phyloP scores from a whole-genome alignment of 345 rosid genomes.

The Xanthoceras sorbifolium region DNA sequence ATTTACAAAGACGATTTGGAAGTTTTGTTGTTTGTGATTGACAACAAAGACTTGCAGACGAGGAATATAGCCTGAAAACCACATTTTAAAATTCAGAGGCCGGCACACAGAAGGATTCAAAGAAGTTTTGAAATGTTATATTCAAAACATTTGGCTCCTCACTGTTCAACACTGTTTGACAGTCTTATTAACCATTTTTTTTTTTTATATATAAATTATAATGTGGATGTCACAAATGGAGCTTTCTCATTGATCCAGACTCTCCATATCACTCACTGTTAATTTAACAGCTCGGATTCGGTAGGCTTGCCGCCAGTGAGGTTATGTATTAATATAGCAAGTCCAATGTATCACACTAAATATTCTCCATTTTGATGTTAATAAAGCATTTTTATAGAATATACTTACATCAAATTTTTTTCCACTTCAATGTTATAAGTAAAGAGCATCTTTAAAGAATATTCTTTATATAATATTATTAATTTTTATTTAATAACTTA shows the following conservation, averaged over 20 bases:
- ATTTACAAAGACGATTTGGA: constrained; percentile 22
- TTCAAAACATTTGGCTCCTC: not conserved
- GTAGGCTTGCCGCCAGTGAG: no score
- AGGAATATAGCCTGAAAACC: constrained; percentile 26
- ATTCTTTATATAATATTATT: no score
- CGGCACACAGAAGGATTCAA: constrained; percentile 31
- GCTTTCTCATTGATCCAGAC: not conserved
- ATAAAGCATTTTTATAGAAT: no score
- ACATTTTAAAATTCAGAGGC: constrained; percentile 21
- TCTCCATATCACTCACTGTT: not conserved
- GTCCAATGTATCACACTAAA: no score
- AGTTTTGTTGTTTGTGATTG: constrained; percentile 9
- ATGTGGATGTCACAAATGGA: constrained; percentile 3
- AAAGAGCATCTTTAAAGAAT: no score
- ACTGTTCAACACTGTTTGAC: not conserved
- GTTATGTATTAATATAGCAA: no score
- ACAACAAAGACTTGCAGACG: constrained; percentile 11
- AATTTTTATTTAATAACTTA: no score
- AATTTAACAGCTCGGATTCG: not conserved
- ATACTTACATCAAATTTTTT: no score
- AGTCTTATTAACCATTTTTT: not conserved
- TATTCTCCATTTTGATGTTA: no score
- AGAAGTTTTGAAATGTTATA: not conserved
- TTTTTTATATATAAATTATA: not conserved
- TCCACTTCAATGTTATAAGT: no score